Evolutionary conservation across 257 asterid species (phyloP), one percentile per base, ranked within the genome.

Genomic region (Thymus quinquecostatus): DNA sequence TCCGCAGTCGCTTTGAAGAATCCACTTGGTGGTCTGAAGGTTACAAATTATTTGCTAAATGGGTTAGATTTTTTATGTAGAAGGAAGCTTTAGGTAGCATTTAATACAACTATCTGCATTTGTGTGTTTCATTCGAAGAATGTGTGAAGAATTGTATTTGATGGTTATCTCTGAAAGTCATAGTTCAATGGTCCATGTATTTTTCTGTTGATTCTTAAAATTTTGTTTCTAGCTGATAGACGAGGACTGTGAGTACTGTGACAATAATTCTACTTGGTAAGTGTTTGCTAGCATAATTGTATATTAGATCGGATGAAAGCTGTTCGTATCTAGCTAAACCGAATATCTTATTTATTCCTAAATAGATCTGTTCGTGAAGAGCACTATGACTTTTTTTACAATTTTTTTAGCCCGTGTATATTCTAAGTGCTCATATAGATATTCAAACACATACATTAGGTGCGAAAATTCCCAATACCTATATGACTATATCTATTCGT

Each of bases 21-120:
- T 70, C 70, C 57, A 40, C 27, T 28, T 13, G 59, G 69, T 58
- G 40, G 56, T 27, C n/a, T 27, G 49, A 76, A 65, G 65, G 69
- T 9, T 78, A 57, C 10, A 57, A 55, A 68, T 64, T 54, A 62
- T 8, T 67, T 57, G 64, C 67, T 47, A 8, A 2, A 38, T 56
- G 32, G 11, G 38, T 45, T 12, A 38, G 11, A 54, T 48, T 44
- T 5, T 76, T 32, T 34, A 5, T 30, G 27, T 27, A 44, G 38
- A 59, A 33, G 29, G 30, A 61, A 40, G 14, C 41, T 41, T 55
- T 29, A n/a, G 29, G 53, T 33, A 51, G 50, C 10, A 6, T 34
- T 55, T 21, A 1, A 34, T 45, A 65, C 68, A 47, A 13, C 45
- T 63, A 34, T 45, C 29, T 1, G 41, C 45, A 7, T 62, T 61